Evolutionary conservation across 1,139 yeast genomes (phyloP).

Genomic region (Sugiyamaella neomexicana): DNA sequence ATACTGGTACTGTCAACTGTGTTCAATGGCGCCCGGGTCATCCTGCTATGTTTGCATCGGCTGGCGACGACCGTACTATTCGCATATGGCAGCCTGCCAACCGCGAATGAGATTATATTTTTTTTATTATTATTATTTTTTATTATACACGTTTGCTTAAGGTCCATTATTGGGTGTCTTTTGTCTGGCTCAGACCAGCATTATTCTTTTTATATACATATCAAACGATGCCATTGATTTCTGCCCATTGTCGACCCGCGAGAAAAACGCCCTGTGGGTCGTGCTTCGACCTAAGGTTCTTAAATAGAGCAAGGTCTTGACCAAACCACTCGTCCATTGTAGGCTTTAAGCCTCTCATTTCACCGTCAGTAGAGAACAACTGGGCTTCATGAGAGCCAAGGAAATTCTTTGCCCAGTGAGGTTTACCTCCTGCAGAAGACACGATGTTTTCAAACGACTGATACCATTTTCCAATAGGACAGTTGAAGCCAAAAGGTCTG

Average conservation of each 20-base stretch:
- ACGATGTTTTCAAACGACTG: conserved; percentile 76
- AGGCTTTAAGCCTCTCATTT: conserved; percentile 77
- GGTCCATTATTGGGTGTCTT: too few species aligned
- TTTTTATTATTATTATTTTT: background rate
- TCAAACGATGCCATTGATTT: conserved; percentile 68
- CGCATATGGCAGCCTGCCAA: conserved; percentile 64
- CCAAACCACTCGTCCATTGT: conserved; percentile 81
- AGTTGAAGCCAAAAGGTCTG: conserved; percentile 79
- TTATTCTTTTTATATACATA: background rate
- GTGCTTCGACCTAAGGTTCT: conserved; percentile 58
- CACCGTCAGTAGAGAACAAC: conserved; percentile 51
- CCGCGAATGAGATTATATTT: background rate
- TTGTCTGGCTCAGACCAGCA: conserved; percentile 10
- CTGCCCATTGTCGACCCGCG: conserved; percentile 75
- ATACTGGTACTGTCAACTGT: conserved; percentile 65
- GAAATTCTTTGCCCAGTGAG: conserved; percentile 99
- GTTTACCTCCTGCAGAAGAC: conserved; percentile 81
- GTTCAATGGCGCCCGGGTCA: conserved; percentile 69
- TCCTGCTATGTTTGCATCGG: conserved; percentile 70
- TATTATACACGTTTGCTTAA: background rate
- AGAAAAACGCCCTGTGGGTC: conserved; percentile 85
- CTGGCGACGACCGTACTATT: conserved; percentile 90
- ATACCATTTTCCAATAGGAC: conserved; percentile 81
- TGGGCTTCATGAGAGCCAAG: conserved; percentile 52
- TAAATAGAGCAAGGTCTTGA: conserved; percentile 59